Base-by-base conservation (phyloP, 2,329 filamentous ascomycete species). In the Fusarium dlaminii region DNA sequence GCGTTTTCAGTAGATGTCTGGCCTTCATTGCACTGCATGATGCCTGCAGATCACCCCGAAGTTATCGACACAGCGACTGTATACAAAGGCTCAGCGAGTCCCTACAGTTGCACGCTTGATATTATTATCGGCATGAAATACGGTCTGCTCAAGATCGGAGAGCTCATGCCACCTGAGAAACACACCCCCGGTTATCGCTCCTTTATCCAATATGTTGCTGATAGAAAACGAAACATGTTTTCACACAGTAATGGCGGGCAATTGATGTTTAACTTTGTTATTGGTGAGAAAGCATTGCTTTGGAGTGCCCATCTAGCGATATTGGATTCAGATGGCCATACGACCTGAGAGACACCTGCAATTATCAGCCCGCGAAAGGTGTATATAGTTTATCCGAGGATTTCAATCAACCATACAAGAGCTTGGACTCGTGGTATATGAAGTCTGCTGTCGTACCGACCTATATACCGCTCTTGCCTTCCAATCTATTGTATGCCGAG, bases 401-500 rank as follows among this genome's bases (percentile, higher is more conserved):
- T 4, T 49, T 49, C 29, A 49, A 49, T 18, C 22, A 0, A 49
- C 22, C 46, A 0, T 49, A 49, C 46, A 32, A 5, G 29, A 49
- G 32, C 8, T 15, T 49, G 11, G 46, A 49, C 29, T 32, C 46
- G 3, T 49, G 46, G 46, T 7, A n/a, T n/a, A 49, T 49, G 46
- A 49, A 32, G 5, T 49, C 46, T 10, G 3, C 46, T 1, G 11
- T 0, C 0, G 22, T 49, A 9, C 17, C 29, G 5, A 49, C 6
- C 15, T 24, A 49, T 1, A 32, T 49, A 32, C 46, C 46, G 15
- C 46, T 29, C 0, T 49, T 49, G 2, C 29, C 29, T 13, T 49
- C 29, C 0, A n/a, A 18, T 10, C 6, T 32, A 2, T 1, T n/a
- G 2, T 49, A 3, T 32, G 11, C 29, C 5, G 29, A 15, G 11